Percentiles rank a stretch among this genome's conserved stretches.
phyloP scores from a whole-genome alignment of 2,329 filamentous ascomycete genomes.

The Sporothrix brasiliensis region DNA sequence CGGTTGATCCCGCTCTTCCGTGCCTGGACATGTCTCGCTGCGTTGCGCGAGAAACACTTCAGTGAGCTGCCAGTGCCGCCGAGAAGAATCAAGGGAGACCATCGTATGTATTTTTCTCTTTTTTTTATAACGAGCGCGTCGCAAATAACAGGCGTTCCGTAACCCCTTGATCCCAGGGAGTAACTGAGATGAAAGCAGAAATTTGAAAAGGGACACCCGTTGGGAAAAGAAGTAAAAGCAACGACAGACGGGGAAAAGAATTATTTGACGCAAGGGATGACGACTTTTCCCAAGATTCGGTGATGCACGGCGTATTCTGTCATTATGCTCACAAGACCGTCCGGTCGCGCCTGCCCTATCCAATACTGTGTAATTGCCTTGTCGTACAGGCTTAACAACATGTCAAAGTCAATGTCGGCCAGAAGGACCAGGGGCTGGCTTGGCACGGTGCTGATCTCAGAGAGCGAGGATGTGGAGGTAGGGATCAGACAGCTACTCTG shows the following conservation, averaged over 20 bases:
- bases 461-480: not conserved
- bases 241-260: not conserved
- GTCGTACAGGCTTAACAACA: not conserved
- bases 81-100: not conserved
- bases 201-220: not conserved
- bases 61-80: too few species aligned
- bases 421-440: not conserved
- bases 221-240: not conserved
- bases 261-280: not conserved
- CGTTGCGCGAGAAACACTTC: too few species aligned
- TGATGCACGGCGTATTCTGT: not conserved
- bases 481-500: not conserved
- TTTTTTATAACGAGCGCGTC: not conserved
- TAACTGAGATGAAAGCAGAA: not conserved
- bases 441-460: not conserved
- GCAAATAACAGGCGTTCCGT: not conserved
- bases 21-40: not conserved
- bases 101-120: not conserved
- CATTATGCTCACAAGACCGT: not conserved
- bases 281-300: not conserved
- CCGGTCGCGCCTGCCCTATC: not conserved
- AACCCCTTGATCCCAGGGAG: slow-evolving; percentile 1
- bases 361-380: not conserved
- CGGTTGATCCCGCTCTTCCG: slow-evolving; percentile 25
- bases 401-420: not conserved